Evolutionary conservation across 768 basidiomycete species (phyloP).

Genomic region (Leccinum sublutescens): DNA sequence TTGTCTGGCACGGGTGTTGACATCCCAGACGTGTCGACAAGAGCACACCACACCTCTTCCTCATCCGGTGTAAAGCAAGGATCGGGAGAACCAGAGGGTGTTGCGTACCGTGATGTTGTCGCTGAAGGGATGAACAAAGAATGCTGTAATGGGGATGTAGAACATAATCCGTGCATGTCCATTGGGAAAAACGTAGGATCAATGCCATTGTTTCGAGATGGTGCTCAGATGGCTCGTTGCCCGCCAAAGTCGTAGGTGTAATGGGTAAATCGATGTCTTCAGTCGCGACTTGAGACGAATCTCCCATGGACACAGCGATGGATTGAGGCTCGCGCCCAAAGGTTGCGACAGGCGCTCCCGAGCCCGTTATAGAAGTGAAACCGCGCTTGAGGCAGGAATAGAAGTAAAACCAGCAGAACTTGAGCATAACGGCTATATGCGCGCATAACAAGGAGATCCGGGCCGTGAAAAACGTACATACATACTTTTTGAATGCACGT

Average conservation of each 20-base stretch:
- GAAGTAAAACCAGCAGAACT: too few species aligned
- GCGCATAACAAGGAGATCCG: background rate
- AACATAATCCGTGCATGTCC: background rate
- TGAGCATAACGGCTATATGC: background rate
- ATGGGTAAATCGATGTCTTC: background rate
- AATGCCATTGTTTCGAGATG: background rate
- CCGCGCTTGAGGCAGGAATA: too few species aligned
- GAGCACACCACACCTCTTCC: conserved; percentile 21
- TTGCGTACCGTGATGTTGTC: conserved; percentile 2
- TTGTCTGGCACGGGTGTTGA: conserved; percentile 8
- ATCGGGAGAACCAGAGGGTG: conserved; percentile 11
- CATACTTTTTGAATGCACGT: conserved; percentile 7
- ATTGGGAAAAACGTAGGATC: background rate
- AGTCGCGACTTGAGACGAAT: background rate
- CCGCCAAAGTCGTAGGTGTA: background rate
- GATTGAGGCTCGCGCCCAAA: background rate
- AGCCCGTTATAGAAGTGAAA: background rate
- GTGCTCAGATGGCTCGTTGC: background rate
- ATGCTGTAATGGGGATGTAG: background rate
- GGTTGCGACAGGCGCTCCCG: background rate
- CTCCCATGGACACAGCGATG: background rate
- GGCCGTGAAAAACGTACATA: background rate
- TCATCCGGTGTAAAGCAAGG: conserved; percentile 15
- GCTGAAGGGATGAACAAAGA: background rate
- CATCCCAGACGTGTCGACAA: conserved; percentile 15